Evolutionary conservation across 148 eudicot genomes (phyloP).

Genomic region (Polygonum maritimum): DNA sequence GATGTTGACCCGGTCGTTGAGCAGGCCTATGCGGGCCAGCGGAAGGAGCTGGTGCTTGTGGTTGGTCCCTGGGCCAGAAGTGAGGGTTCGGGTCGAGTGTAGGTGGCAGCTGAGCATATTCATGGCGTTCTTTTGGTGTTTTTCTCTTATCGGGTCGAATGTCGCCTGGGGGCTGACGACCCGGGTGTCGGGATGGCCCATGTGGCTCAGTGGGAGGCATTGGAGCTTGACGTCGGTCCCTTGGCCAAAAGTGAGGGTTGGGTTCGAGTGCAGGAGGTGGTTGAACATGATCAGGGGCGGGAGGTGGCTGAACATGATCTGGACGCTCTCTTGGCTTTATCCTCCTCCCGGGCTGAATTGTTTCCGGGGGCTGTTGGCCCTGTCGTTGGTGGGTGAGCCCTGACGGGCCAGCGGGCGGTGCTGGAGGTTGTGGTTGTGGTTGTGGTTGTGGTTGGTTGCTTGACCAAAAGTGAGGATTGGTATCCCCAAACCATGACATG

Average conservation of each 20-base stretch:
- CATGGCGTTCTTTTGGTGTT: not conserved
- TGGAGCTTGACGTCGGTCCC: constrained; percentile 12
- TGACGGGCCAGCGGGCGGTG: not conserved
- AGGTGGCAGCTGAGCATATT: not conserved
- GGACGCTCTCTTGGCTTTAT: constrained; percentile 16
- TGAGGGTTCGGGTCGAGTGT: not conserved
- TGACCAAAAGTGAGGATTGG: constrained; percentile 57
- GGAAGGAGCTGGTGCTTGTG: not conserved
- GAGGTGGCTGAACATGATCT: not conserved
- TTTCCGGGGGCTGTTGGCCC: constrained; percentile 20
- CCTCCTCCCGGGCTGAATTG: constrained; percentile 12
- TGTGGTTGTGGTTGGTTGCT: constrained; percentile 9
- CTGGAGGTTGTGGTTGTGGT: constrained; percentile 7
- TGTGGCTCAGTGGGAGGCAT: constrained; percentile 4
- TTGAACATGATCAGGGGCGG: not conserved
- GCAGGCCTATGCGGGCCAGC: not conserved
- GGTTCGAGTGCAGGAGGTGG: constrained; percentile 2
- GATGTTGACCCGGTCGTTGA: not conserved
- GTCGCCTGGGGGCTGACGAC: not conserved
- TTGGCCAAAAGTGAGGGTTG: constrained; percentile 13
- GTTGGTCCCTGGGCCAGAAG: not conserved
- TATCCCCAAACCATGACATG: constrained; percentile 41
- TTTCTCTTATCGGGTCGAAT: not conserved
- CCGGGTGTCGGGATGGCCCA: not conserved
- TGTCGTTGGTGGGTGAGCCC: not conserved